Evolutionary conservation across 1,284 basidiomycete genomes (phyloP).

Genomic region (Schizopora paradoxa): DNA sequence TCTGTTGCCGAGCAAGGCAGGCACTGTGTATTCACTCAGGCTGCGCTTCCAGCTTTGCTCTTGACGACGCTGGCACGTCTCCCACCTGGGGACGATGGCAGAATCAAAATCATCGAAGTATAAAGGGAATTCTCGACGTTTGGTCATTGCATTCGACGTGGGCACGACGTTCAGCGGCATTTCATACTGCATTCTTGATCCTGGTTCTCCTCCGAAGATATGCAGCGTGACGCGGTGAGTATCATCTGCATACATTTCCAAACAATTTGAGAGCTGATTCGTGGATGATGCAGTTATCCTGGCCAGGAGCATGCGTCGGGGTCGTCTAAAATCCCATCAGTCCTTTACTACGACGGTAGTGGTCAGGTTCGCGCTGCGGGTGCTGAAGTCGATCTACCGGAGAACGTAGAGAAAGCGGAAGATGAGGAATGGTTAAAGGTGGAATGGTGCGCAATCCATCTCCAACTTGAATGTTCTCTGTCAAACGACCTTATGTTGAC

Average conservation of each 20-base stretch:
- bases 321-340: conserved; percentile 72
- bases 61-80: no score
- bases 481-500: conserved; percentile 11
- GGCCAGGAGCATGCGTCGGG: conserved; percentile 62
- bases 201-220: conserved; percentile 43
- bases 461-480: conserved; percentile 2
- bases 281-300: conserved; percentile 64
- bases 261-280: no score
- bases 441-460: conserved; percentile 49
- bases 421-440: conserved; percentile 68
- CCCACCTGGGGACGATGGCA: no score
- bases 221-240: conserved; percentile 39
- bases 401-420: conserved; percentile 55
- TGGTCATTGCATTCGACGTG: conserved; percentile 46
- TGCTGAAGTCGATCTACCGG: conserved; percentile 62
- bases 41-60: no score
- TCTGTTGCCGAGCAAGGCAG: no score
- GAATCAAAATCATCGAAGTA: no score
- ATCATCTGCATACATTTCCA: no score
- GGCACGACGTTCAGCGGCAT: conserved; percentile 50
- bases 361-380: conserved; percentile 64
- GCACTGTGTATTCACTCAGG: no score
- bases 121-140: conserved; percentile 30
- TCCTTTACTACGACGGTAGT: conserved; percentile 60
- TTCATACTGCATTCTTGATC: conserved; percentile 41